Evolutionary conservation across 2,329 filamentous ascomycete species (phyloP).

Genomic region (Epichloe uncinata): DNA sequence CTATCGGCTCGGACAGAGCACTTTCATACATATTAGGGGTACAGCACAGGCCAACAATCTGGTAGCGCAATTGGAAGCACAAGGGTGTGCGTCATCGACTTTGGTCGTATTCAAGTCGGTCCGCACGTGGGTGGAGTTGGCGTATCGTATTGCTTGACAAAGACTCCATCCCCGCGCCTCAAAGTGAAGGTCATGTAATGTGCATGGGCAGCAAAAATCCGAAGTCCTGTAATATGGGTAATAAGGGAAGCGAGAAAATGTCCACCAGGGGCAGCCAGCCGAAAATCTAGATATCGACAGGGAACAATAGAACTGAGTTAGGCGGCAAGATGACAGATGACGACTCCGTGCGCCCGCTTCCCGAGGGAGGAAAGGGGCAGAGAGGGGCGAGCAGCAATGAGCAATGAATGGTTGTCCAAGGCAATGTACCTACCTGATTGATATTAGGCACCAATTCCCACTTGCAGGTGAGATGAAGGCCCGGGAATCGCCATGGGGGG

Average conservation of each 20-base stretch:
- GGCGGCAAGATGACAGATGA: too few relatives aligned
- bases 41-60: neutral
- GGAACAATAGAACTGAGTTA: neutral
- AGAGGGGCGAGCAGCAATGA: neutral
- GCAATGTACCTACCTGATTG: too few relatives aligned
- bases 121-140: neutral
- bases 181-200: too few relatives aligned
- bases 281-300: neutral
- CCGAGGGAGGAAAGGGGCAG: neutral
- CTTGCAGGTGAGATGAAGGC: too few relatives aligned
- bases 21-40: too few relatives aligned
- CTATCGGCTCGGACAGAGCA: too few relatives aligned
- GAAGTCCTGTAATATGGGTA: neutral
- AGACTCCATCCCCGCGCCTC: too few relatives aligned
- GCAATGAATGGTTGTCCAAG: neutral
- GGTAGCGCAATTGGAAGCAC: neutral
- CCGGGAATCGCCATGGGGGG: too few relatives aligned
- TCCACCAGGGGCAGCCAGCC: too few relatives aligned
- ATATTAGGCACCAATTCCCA: too few relatives aligned
- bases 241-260: neutral
- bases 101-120: neutral
- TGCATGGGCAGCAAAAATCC: neutral
- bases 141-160: too few relatives aligned
- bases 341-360: neutral
- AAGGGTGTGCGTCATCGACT: conserved; percentile 3